Base-by-base conservation (phyloP, 2,329 filamentous ascomycete species). In the Apiospora rasikravindrae region DNA sequence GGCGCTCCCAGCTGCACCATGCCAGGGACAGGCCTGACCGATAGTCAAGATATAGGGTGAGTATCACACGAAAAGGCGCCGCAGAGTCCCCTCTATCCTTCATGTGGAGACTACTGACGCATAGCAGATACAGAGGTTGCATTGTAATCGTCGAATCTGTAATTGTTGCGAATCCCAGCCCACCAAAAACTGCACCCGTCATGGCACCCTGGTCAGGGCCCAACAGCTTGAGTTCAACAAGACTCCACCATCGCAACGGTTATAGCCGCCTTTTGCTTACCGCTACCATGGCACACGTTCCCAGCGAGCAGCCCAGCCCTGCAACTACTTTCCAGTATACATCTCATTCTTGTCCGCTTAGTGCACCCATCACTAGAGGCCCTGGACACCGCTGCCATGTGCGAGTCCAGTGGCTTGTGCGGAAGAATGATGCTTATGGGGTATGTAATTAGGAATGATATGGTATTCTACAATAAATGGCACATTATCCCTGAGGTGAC, bases 251-350 rank as follows among this genome's bases (percentile, higher is more conserved):
- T 24, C 11, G 40, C 45, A n/a, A 45, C 64, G 40, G 44, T 44
- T 67, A 29, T 22, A 45, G 40, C 40, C 64, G n/a, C 40, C 64
- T 6, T 19, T 67, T n/a, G 1, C 40, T 19, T 22, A 67, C n/a
- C 40, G 64, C 40, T 67, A 10, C 64, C 64, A 44, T 67, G 22
- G 64, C 40, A 67, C 40, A 67, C 64, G 40, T 45, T 67, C 22
- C 26, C n/a, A 19, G n/a, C 40, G 26, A 26, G 40, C 64, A 67
- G 40, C 3, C 1, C 40, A 16, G 16, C 42, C 40, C 10, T 37
- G 40, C 16, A 67, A 26, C 1, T 67, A 40, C 2, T n/a, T 45
- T 67, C 22, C n/a, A 67, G 64, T 67, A 40, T 67, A 45, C 40
- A 67, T 45, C 29, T 19, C 4, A 40, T 2, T 45, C n/a, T 45